Percentiles rank a stretch among this genome's conserved stretches.
phyloP scores from a whole-genome alignment of 2,329 filamentous ascomycete genomes.

The Dichotomopilus funicola region DNA sequence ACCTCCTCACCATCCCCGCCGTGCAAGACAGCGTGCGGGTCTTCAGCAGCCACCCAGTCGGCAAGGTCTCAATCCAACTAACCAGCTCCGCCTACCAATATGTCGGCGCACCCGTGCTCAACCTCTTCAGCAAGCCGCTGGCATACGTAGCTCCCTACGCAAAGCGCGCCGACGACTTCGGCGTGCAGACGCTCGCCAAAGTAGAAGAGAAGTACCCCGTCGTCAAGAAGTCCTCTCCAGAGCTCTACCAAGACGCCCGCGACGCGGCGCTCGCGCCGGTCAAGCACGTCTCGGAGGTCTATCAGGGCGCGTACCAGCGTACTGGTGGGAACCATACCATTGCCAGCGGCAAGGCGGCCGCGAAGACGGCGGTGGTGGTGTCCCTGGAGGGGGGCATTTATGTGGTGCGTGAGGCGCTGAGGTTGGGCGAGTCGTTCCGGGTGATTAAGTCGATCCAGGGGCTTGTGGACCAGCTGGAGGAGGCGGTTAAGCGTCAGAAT shows the following conservation, averaged over 20 bases:
- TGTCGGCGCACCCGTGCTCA: constrained; percentile 70
- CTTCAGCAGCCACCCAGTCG: constrained; percentile 76
- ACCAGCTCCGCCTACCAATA: constrained; percentile 68
- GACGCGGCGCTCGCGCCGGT: constrained; percentile 56
- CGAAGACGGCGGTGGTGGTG: constrained; percentile 62
- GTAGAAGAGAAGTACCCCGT: constrained; percentile 66
- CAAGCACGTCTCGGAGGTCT: constrained; percentile 11
- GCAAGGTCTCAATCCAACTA: constrained; percentile 73
- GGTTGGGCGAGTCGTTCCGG: constrained; percentile 22
- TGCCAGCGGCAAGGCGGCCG: constrained; percentile 62
- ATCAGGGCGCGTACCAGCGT: constrained; percentile 1
- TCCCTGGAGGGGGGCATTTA: constrained; percentile 54
- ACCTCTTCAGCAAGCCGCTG: constrained; percentile 73
- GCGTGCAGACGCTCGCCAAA: constrained; percentile 62
- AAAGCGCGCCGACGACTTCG: constrained; percentile 70
- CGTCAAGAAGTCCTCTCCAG: constrained; percentile 61
- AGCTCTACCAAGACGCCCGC: constrained; percentile 60
- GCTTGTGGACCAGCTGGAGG: constrained; percentile 1
- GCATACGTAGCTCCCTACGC: constrained; percentile 80
- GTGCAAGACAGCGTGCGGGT: constrained; percentile 70
- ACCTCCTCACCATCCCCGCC: constrained; percentile 77
- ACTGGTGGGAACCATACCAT: constrained; percentile 35
- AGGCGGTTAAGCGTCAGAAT: not conserved
- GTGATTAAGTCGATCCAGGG: not conserved
- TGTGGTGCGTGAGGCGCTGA: constrained; percentile 54